Evolutionary conservation across 2,329 filamentous ascomycete species (phyloP), one percentile per base, ranked within the genome.

Genomic region (Pyrenochaeta sp.): DNA sequence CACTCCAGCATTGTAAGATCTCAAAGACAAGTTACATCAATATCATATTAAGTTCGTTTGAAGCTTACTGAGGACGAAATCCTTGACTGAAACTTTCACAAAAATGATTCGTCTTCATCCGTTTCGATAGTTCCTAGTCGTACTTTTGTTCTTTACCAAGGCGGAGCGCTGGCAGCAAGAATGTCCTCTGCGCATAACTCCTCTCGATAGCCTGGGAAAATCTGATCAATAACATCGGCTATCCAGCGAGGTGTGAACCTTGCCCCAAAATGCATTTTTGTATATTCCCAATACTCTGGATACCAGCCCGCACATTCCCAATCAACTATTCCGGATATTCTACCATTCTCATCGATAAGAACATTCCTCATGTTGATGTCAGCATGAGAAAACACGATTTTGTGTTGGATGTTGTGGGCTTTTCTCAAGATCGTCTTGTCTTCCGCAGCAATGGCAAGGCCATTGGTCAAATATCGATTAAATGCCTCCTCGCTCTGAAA

Each of bases 281-380:
- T 53, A 42, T 54, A 58, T 35, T 62, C 58, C 58, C 58, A 64
- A 47, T 56, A 60, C 51, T 57, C 58, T 21, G 61, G 58, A 36
- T 62, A 62, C 56, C 58, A 64, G 30, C 61, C 58, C 36, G 60
- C 61, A 35, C 45, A 57, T 42, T 60, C 59, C 54, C 57, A 64
- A 49, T 63, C 61, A 18, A 64, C 56, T 17, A 64, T 57, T 3
- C 54, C 54, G 4, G 54, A 50, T 21, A 63, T 52, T 36, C 52
- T 62, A 2, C 51, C 54, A 36, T 50, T 46, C 20, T 51, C 47
- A 45, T 58, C 49, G 23, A 63, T 54, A 18, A 63, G 54, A 31
- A 64, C 58, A 33, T 63, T 64, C 15, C 48, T 51, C 4, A 54
- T 43, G 23, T 58, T 57, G 30, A 64, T 50, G 39, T 64, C 60